Conservation (phyloP, 305 asterid species). For the Fraxinus dipetala region DNA sequence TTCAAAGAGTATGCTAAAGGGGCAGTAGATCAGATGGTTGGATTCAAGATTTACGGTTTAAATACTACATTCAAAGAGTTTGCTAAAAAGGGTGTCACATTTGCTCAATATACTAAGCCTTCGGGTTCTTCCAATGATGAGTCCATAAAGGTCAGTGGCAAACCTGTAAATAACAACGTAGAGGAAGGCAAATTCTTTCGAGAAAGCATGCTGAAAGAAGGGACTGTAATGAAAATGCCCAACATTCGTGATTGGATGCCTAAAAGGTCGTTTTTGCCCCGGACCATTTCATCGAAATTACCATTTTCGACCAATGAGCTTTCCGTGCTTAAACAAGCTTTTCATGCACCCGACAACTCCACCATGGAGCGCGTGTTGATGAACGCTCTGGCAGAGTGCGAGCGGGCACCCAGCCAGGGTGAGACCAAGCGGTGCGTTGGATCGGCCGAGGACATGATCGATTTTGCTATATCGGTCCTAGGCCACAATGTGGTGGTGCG, state of each 20-base stretch:
- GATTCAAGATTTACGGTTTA: constrained; percentile 61
- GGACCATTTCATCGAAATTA: constrained; percentile 42
- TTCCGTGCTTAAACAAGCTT: constrained; percentile 36
- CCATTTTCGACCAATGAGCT: constrained; percentile 41
- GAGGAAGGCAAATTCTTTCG: constrained; percentile 75
- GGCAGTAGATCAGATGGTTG: constrained; percentile 36
- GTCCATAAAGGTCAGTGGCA: constrained; percentile 14
- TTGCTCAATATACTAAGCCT: constrained; percentile 52
- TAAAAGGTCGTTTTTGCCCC: constrained; percentile 71
- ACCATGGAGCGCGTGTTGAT: constrained; percentile 43
- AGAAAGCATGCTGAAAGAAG: constrained; percentile 57
- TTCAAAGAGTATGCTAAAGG: constrained; percentile 74
- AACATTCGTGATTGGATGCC: constrained; percentile 73
- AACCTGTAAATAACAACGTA: constrained; percentile 33
- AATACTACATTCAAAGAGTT: constrained; percentile 64
- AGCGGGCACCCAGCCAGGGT: constrained; percentile 51
- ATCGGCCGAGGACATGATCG: constrained; percentile 72
- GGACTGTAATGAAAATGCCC: constrained; percentile 59
- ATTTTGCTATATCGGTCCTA: constrained; percentile 45
- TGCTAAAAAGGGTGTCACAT: constrained; percentile 62
- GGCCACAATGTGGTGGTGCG: constrained; percentile 48
- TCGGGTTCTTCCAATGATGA: constrained; percentile 7
- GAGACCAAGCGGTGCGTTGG: constrained; percentile 66
- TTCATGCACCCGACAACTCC: constrained; percentile 36
- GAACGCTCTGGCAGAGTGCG: constrained; percentile 54